A percentile compares a stretch with the other conserved stretches of the same genome.
These are phyloP conservation scores for Phytophthora brassicae DNA, from an alignment of 352 stramenopile species.

Conservation along the genomic window DNA sequence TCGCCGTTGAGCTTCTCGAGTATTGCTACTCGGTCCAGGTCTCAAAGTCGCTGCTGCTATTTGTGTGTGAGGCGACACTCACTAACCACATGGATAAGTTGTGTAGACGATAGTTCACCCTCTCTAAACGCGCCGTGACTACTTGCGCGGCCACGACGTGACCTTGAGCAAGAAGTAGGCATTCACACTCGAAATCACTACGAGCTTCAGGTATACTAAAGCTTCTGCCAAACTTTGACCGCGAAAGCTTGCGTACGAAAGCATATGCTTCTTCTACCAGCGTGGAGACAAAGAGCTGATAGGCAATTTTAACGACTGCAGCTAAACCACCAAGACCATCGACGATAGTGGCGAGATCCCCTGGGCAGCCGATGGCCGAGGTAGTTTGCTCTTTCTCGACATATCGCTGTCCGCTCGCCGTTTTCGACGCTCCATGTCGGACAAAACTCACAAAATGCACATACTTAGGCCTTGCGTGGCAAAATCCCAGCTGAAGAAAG, in stretches of 20 bases:
- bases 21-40: no score
- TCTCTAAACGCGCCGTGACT: neutral
- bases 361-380: neutral
- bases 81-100: neutral
- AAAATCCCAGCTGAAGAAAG: slow-evolving; percentile 8
- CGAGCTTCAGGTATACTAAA: neutral
- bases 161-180: neutral
- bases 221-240: neutral
- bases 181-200: neutral
- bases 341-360: neutral
- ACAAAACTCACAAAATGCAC: slow-evolving; percentile 9
- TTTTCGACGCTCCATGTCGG: neutral
- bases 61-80: neutral
- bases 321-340: neutral
- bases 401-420: neutral
- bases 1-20: no score
- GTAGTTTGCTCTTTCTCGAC: slow-evolving; percentile 8
- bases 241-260: neutral
- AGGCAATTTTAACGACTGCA: neutral
- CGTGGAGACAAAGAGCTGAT: neutral
- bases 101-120: neutral
- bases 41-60: neutral
- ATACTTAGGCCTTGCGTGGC: neutral
- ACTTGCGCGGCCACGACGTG: neutral
- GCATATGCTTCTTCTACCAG: neutral